Percentiles rank a stretch among this genome's conserved stretches.
These are phyloP conservation scores for Cicer bijugum DNA, from an alignment of 306 rosid species.

Conservation along the genomic window DNA sequence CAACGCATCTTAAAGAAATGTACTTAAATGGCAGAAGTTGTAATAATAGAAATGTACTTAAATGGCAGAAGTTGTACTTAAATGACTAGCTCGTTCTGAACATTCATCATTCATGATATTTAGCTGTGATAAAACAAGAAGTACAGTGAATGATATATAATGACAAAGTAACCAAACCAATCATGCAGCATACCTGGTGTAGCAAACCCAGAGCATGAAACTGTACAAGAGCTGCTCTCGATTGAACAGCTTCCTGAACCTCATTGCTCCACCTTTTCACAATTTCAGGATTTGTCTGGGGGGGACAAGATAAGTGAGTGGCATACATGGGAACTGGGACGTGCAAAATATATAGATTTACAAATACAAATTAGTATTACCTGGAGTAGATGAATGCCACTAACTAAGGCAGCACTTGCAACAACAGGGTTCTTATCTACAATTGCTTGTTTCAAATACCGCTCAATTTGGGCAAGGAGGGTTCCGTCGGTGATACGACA, in stretches of 20 bases:
- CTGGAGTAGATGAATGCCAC: slow-evolving; percentile 98
- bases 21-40: slow-evolving; percentile 16
- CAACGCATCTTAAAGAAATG: slow-evolving; percentile 28
- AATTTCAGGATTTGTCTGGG: slow-evolving; percentile 89
- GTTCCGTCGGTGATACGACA: slow-evolving; percentile 98
- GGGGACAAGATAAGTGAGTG: slow-evolving; percentile 19
- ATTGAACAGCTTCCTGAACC: slow-evolving; percentile 99
- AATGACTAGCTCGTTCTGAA: slow-evolving; percentile 11
- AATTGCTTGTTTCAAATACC: slow-evolving; percentile 97
- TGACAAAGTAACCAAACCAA: slow-evolving; percentile 37
- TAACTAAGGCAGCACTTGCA: slow-evolving; percentile 95
- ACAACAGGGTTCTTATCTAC: slow-evolving; percentile 99
- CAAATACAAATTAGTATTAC: slow-evolving; percentile 47
- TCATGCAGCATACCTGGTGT: slow-evolving; percentile 73
- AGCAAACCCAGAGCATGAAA: slow-evolving; percentile 94
- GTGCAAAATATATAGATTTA: slow-evolving; percentile 13
- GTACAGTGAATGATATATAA: slow-evolving; percentile 33
- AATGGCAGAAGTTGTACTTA: slow-evolving; percentile 25
- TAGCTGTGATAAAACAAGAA: slow-evolving; percentile 41
- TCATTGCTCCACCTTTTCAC: slow-evolving; percentile 99
- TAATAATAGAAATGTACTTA: slow-evolving; percentile 10
- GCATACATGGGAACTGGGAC: slow-evolving; percentile 1
- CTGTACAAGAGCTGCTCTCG: slow-evolving; percentile 98
- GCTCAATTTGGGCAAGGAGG: slow-evolving; percentile 94
- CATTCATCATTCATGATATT: slow-evolving; percentile 29